A percentile compares a stretch with the other conserved stretches of the same genome.
Evolutionary conservation across 495 filamentous ascomycete species (phyloP).

Genomic region (Daldinia vernicosa): DNA sequence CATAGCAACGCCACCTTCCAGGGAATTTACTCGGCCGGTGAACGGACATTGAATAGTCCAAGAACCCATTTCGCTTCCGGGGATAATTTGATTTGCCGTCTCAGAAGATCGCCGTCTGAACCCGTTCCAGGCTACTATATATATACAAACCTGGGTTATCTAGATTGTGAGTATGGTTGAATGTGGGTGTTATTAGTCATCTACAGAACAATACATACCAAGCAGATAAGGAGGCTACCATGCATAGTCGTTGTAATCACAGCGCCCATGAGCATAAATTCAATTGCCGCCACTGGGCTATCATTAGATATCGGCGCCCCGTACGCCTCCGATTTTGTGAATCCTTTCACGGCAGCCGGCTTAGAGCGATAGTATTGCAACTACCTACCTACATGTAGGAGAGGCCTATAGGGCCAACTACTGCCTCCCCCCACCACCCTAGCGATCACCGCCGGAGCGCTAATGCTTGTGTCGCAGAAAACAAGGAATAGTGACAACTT

Average conservation of each 20-base stretch:
- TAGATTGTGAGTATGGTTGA: not conserved
- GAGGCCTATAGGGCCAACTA: conserved; percentile 7
- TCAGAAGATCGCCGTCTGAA: conserved; percentile 11
- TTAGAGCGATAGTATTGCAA: conserved; percentile 17
- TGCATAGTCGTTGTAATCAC: conserved; percentile 4
- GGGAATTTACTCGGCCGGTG: not conserved
- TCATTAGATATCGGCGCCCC: conserved; percentile 13
- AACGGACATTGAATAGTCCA: not conserved
- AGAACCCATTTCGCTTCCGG: conserved; percentile 10
- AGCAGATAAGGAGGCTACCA: conserved; percentile 17
- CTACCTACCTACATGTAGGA: conserved; percentile 18
- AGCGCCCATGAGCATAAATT: conserved; percentile 5
- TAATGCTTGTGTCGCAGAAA: conserved; percentile 21
- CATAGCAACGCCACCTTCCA: conserved; percentile 26
- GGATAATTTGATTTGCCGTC: conserved; percentile 9
- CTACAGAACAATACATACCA: not conserved
- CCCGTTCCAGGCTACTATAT: conserved; percentile 6
- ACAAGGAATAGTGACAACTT: conserved; percentile 12
- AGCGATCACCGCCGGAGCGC: conserved; percentile 9
- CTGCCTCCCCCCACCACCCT: conserved; percentile 26
- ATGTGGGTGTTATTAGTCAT: not conserved
- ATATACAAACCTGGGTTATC: not conserved
- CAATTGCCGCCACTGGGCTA: conserved; percentile 13
- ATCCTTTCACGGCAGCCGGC: conserved; percentile 37
- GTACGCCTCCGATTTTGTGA: conserved; percentile 25